Base-by-base conservation (phyloP, 208 protist species). In the Leishmania martiniquensis region DNA sequence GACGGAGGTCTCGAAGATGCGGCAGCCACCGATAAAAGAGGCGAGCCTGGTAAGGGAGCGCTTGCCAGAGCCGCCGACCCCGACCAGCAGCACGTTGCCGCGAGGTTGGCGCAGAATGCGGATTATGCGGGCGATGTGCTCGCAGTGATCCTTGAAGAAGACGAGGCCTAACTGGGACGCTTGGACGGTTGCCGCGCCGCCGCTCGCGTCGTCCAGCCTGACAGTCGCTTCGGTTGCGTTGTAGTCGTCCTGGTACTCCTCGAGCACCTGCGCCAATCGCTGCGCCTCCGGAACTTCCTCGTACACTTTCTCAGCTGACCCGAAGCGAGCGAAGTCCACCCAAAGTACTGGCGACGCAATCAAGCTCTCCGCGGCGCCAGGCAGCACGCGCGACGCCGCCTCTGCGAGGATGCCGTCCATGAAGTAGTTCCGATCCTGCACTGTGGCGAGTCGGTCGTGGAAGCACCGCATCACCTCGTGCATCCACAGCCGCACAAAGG, bases 391-490 rank as follows among this genome's bases (percentile, higher is more conserved):
- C 44, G 85, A 77, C 29, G 98, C 65, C 44, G 90, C 80, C 60
- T 97, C 96, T 80, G 94, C 91, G 78, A 98, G 85, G 45, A 98
- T 77, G n/a, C 96, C 90, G 71, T 98, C 88, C 44, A 90, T 92
- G 81, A 99, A 99, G 76, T 88, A 98, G 20, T 75, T 70, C 59
- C 97, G 90, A 80, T 99, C 98, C 54, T 96, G 86, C 65, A 88
- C 66, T 72, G 98, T 97, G 67, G 99, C 96, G n/a, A 99, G 90
- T 52, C 99, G 97, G 83, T 99, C 99, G 85, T 96, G 95, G 87
- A 99, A 99, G 82, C 98, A 98, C 54, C 99, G 91, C 87, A 95
- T 88, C 73, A 88, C 83, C 87, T 99, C 99, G 85, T 99, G 99
- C 39, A 94, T 84, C 98, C 98, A 99, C 20, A 99, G 90, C 15